Evolutionary conservation across 495 filamentous ascomycete species (phyloP), one percentile per base, ranked within the genome.

Genomic region (Darksidea phi): DNA sequence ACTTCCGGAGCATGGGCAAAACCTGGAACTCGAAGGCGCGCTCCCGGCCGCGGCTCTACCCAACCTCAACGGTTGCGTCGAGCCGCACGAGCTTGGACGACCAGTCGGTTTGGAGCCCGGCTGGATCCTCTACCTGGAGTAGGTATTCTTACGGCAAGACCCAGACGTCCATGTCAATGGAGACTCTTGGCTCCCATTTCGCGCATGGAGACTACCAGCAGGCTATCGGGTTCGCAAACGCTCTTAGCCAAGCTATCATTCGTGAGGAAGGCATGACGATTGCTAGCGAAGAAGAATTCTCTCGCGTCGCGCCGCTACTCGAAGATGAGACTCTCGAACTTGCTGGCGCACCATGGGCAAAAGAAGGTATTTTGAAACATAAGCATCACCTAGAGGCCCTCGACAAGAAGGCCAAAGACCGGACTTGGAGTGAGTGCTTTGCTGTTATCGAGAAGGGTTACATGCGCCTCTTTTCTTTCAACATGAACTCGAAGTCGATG

Each of bases 401-500:
- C 45, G 91, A 94, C 63, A 96, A 94, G 79, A 86, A 88, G 67
- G 88, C 93, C 53, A 96, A 91, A 72, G 90, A 96, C 68, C 82
- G 92, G 24, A 90, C 88, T 54, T 99, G 94, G 94, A 86, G 80
- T 53, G 92, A 97, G 63, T 90, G 90, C 52, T 99, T 99, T 71
- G 95, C 93, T n/a, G 94, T 99, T 38, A 88, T 99, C 59, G 90
- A 96, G 63, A 95, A 94, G 67, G 94, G 94, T n/a, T 90, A 86
- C 75, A 84, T 99, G 80, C 90, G 89, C 34, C 79, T 99, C 2
- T 99, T 99, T 74, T 93, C 90, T 0, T 99, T 99, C 78, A 82
- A 74, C 57, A 84, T 86, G 17, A 81, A 86, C 1, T 67, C 71
- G 11, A 91, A 91, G 66, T 88, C 88, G 0, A 79, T 86, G 70